Base-by-base conservation (phyloP, 1,139 yeast genomes). In the Pichia sp. region DNA sequence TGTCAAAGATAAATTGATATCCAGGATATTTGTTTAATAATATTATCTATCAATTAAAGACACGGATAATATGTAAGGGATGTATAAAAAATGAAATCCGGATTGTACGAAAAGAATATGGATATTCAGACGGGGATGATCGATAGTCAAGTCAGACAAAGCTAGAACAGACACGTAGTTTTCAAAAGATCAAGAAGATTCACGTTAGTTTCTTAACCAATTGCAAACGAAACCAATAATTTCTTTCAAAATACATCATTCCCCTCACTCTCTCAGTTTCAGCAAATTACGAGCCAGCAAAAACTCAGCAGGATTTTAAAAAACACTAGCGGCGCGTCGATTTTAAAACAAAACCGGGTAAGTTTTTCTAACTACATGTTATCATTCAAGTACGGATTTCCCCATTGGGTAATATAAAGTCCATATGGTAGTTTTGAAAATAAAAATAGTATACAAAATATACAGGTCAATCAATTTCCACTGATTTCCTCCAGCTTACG, bases 401-500 rank as follows among this genome's bases (percentile, higher is more conserved):
- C 16, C 8, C 8, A 36, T 36, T 36, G 41, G 25, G 41, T 19
- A 36, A 36, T 36, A 36, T n/a, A 34, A 19, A 11, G 41, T 36
- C 25, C 41, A 36, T 19, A 36, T 18, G 10, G 14, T 19, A 19
- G 11, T 36, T 18, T 19, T 19, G 13, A 8, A 3, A 19, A 8
- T 22, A n/a, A 34, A 16, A 34, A 39, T 39, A 22, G 42, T 22
- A 39, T 18, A 39, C 42, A 25, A 13, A 22, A 39, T 22, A 22
- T 39, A 39, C n/a, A 39, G 5, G 4, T n/a, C n/a, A 39, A 39
- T 22, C 9, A 39, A 3, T 39, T 39, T 4, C 18, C 19, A 18
- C 42, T 47, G 22, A 46, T 38, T 34, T 44, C 52, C 36, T 42
- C 47, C 7, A 48, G 31, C 28, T 48, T 48, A 27, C 51, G 47